Percentiles rank a stretch among this genome's conserved stretches.
Evolutionary conservation across 2,329 filamentous ascomycete genomes (phyloP).

Genomic region (Sclerotinia minor): DNA sequence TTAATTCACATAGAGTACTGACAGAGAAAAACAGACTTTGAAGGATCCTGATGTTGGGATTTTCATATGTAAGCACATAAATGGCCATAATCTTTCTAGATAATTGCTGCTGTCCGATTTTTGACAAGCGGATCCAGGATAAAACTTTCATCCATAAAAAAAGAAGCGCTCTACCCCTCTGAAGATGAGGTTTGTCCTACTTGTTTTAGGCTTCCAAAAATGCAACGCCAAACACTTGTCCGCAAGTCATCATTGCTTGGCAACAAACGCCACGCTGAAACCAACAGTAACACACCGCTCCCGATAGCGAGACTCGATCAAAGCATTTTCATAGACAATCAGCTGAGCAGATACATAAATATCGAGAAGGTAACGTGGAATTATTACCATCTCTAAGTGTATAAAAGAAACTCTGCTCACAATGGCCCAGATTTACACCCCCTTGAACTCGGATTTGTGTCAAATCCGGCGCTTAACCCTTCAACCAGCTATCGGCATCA

Average conservation of each 20-base stretch:
- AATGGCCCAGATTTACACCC: conserved; percentile 3
- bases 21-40: background rate
- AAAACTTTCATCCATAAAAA: background rate
- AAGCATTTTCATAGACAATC: fast-evolving
- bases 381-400: background rate
- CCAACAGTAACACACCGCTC: background rate
- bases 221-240: background rate
- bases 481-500: conserved; percentile 1
- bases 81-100: background rate
- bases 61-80: background rate
- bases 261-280: conserved; percentile 17
- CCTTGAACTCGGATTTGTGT: background rate
- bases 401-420: background rate
- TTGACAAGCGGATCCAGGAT: background rate
- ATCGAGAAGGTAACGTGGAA: background rate
- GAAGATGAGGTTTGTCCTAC: background rate
- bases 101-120: background rate
- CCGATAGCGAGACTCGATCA: background rate
- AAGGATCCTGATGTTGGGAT: background rate
- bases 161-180: background rate
- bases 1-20: background rate
- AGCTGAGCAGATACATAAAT: background rate
- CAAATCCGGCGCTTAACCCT: conserved; percentile 23
- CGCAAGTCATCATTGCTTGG: background rate
- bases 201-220: background rate